Base-by-base conservation (phyloP, 495 filamentous ascomycete genomes). In the Penicillium pulvis region DNA sequence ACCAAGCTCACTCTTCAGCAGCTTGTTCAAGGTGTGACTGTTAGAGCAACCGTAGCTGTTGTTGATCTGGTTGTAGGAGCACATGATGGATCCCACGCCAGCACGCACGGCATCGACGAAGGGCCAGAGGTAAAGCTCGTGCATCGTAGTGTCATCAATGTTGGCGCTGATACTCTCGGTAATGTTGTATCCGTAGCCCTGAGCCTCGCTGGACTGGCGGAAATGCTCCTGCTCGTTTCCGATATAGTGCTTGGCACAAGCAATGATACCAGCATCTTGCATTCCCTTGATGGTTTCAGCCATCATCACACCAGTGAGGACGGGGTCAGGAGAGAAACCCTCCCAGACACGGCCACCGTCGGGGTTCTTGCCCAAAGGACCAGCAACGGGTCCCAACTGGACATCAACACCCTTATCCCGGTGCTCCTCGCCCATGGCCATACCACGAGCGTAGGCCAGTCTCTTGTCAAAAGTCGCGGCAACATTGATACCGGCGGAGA, bases 61-160 rank as follows among this genome's bases (percentile, higher is more conserved):
- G 76, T 90, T 90, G 69, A 87, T 76, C 70, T 94, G 90, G 55
- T 94, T 87, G 81, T 98, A 98, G 12, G 89, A 90, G 77, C 93
- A 97, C 94, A 98, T 97, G 61, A 97, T 67, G 14, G 90, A 83
- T 26, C 90, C 92, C 7, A 92, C 90, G 41, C 90, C 91, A 41
- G 88, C 87, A 53, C 83, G 81, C 46, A 91, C 83, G 12, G 87
- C 83, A 71, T 90, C 90, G 12, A 89, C 90, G 59, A 91, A 92
- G 17, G 90, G 90, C 79, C 94, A 98, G 11, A 97, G 80, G 68
- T 98, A 98, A 36, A 94, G 67, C 72, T 98, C 94, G 72, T 98
- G 94, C 85, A 98, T 84, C 3, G 93, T 95, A 70, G 85, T 87
- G 74, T 98, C 94, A 68, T 97, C 94, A 16, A 97, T 76, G 68